Conservation (phyloP, 2,329 filamentous ascomycete species). For the Geosmithia putterillii region DNA sequence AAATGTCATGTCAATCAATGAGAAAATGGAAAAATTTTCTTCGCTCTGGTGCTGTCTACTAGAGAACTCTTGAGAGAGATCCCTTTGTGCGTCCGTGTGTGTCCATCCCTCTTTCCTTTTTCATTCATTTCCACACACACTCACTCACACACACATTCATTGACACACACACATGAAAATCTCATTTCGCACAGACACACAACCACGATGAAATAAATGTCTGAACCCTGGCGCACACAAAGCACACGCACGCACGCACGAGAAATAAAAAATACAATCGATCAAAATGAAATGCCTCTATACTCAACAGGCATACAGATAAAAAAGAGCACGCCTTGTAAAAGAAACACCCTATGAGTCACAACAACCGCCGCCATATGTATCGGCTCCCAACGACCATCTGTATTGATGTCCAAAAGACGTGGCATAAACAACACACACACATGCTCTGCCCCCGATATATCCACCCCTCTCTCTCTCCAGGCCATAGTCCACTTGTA, state of each 20-base stretch:
- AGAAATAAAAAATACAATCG: neutral
- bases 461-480: neutral
- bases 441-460: too few species aligned
- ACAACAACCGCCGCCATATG: conserved; percentile 1
- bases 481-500: too few species aligned
- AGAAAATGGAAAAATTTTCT: neutral
- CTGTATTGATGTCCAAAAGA: conserved; percentile 8
- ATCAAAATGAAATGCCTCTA: conserved; percentile 3
- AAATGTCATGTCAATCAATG: neutral
- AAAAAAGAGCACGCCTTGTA: neutral
- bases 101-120: neutral
- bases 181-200: neutral
- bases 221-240: neutral
- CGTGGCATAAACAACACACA: neutral
- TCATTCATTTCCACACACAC: neutral
- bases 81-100: too few species aligned
- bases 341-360: conserved; percentile 2
- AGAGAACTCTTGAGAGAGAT: too few species aligned
- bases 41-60: too few species aligned
- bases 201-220: too few species aligned
- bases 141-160: neutral
- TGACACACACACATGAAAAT: neutral
- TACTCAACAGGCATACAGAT: conserved; percentile 3
- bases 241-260: neutral
- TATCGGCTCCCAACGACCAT: conserved; percentile 7